These are phyloP conservation scores for Gelatoporia subvermispora DNA, from an alignment of 768 basidiomycete genomes.

Conservation along the genomic window DNA sequence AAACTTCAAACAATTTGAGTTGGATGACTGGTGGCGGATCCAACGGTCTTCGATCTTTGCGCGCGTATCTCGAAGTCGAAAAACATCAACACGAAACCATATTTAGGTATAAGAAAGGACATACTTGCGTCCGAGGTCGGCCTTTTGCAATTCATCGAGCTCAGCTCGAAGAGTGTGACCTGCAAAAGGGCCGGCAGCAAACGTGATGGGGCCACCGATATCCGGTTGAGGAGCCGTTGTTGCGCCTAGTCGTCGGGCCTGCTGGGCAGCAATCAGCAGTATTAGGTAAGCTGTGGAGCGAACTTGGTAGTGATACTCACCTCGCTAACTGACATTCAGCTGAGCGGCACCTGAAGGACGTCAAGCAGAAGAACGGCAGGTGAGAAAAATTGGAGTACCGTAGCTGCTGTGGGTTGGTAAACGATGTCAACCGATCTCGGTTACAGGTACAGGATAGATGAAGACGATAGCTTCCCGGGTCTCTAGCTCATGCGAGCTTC, in stretches of 20 bases:
- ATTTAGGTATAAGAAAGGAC: conserved; percentile 3
- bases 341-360: too few relatives aligned
- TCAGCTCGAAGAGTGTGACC: conserved; percentile 53
- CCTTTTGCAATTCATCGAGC: conserved; percentile 57
- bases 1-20: conserved; percentile 44
- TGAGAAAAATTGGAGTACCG: background rate
- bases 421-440: too few relatives aligned
- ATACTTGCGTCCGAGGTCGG: conserved; percentile 65
- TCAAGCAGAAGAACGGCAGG: too few relatives aligned
- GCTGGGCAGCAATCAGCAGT: background rate
- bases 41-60: conserved; percentile 58
- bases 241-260: conserved; percentile 1
- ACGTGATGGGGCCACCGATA: conserved; percentile 51
- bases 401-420: background rate
- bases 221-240: background rate
- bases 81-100: background rate
- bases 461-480: background rate
- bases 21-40: conserved; percentile 64
- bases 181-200: conserved; percentile 54
- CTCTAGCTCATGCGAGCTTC: background rate
- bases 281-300: too few relatives aligned
- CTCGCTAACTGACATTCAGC: too few relatives aligned
- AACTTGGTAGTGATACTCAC: too few relatives aligned
- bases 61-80: conserved; percentile 38
- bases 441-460: background rate